phyloP scores from a whole-genome alignment of 352 stramenopile genomes.

The Phytophthora cryptogea region DNA sequence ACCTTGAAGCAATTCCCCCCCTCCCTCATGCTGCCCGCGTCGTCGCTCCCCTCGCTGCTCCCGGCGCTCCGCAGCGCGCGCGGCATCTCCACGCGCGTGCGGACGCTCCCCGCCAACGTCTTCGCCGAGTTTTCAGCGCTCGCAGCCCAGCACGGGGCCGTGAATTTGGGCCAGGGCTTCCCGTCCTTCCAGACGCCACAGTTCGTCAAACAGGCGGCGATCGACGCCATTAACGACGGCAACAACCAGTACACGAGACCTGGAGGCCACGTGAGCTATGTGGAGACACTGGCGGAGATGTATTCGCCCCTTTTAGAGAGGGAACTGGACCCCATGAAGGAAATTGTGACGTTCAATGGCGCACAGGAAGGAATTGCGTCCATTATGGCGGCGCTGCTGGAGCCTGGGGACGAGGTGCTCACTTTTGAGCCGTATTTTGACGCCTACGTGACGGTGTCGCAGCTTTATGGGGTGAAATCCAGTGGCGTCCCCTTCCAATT shows the following conservation, averaged over 20 bases:
- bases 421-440: slow-evolving; percentile 93
- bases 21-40: slow-evolving; percentile 7
- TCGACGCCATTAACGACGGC: slow-evolving; percentile 76
- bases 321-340: slow-evolving; percentile 69
- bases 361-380: slow-evolving; percentile 87
- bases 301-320: slow-evolving; percentile 76
- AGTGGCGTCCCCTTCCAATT: slow-evolving; percentile 77
- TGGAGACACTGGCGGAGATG: slow-evolving; percentile 77
- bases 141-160: slow-evolving; percentile 72
- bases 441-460: slow-evolving; percentile 85
- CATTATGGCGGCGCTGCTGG: slow-evolving; percentile 77
- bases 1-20: neutral
- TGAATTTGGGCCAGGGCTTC: slow-evolving; percentile 98
- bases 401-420: slow-evolving; percentile 85
- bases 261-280: slow-evolving; percentile 79
- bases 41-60: slow-evolving; percentile 7
- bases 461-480: slow-evolving; percentile 81
- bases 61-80: slow-evolving; percentile 24
- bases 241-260: slow-evolving; percentile 92
- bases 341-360: slow-evolving; percentile 90
- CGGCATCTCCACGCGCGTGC: slow-evolving; percentile 64
- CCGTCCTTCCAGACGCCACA: slow-evolving; percentile 93
- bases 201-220: slow-evolving; percentile 89
- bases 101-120: slow-evolving; percentile 75
- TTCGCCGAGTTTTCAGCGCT: slow-evolving; percentile 90